A percentile compares a stretch with the other conserved stretches of the same genome.
Conservation (phyloP, 1,139 yeast genomes). For the Ogataea hybrid region DNA sequence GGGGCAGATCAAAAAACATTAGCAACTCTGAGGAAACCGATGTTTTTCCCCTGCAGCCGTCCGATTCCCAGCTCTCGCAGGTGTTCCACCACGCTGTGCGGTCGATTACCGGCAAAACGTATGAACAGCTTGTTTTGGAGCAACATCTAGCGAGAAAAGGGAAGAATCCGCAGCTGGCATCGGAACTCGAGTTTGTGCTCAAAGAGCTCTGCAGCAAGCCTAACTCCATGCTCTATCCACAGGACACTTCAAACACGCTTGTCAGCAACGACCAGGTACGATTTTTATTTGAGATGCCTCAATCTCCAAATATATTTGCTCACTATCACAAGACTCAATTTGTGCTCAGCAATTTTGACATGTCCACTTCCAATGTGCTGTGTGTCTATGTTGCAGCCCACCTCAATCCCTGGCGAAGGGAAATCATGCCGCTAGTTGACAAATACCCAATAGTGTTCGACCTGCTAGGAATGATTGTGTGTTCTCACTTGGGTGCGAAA, state of each 20-base stretch:
- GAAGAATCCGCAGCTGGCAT: constrained; percentile 16
- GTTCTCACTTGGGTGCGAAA: constrained; percentile 13
- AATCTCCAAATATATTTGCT: neutral
- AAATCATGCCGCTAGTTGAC: constrained; percentile 9
- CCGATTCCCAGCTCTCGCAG: constrained; percentile 4
- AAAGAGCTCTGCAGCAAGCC: constrained; percentile 6
- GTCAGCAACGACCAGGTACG: no score
- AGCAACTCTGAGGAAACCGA: neutral
- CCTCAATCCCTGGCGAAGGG: constrained; percentile 17
- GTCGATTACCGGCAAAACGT: constrained; percentile 18
- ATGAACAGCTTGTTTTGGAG: constrained; percentile 14
- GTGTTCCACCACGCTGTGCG: constrained; percentile 15
- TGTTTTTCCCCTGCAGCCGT: neutral
- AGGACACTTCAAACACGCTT: no score
- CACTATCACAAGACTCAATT: constrained; percentile 8
- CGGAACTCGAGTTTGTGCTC: constrained; percentile 11
- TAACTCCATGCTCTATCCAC: no score
- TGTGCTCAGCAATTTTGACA: constrained; percentile 14
- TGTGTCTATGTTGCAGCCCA: constrained; percentile 8
- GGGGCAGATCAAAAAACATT: neutral
- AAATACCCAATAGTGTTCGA: constrained; percentile 14
- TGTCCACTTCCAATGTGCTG: constrained; percentile 13
- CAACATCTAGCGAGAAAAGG: constrained; percentile 14
- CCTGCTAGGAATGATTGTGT: constrained; percentile 16
- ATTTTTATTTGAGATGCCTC: no score